A percentile compares a stretch with the other conserved stretches of the same genome.
phyloP scores from a whole-genome alignment of 345 rosid species.

The Eutrema yunnanense region DNA sequence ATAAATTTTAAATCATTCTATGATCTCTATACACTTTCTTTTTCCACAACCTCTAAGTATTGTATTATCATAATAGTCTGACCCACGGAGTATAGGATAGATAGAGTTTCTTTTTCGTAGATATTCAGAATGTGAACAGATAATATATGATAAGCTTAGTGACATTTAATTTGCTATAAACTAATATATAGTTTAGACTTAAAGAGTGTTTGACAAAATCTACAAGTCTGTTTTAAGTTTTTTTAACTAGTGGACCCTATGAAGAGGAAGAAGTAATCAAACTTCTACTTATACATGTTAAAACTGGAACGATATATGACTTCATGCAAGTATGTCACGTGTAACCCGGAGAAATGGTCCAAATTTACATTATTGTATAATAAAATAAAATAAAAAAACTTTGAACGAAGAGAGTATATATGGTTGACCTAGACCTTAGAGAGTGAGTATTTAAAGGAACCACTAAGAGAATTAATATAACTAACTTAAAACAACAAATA shows the following conservation, averaged over 20 bases:
- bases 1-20: not conserved
- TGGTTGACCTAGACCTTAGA: too few relatives aligned
- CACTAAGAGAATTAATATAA: not conserved
- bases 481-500: not conserved
- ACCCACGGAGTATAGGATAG: not conserved
- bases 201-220: not conserved
- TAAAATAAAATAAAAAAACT: not conserved
- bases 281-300: not conserved
- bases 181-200: slow-evolving; percentile 1
- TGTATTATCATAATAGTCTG: not conserved
- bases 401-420: not conserved
- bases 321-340: not conserved
- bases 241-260: not conserved
- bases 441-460: not conserved
- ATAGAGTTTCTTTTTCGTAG: not conserved
- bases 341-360: not conserved
- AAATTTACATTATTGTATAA: not conserved
- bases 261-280: not conserved
- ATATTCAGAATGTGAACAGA: not conserved
- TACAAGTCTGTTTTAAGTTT: not conserved
- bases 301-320: not conserved
- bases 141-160: not conserved
- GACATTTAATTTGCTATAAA: not conserved
- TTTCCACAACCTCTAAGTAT: not conserved
- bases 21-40: not conserved